Evolutionary conservation across 371 early-diverging fungal genomes (phyloP).

Genomic region (Rhizomucor miehei): DNA sequence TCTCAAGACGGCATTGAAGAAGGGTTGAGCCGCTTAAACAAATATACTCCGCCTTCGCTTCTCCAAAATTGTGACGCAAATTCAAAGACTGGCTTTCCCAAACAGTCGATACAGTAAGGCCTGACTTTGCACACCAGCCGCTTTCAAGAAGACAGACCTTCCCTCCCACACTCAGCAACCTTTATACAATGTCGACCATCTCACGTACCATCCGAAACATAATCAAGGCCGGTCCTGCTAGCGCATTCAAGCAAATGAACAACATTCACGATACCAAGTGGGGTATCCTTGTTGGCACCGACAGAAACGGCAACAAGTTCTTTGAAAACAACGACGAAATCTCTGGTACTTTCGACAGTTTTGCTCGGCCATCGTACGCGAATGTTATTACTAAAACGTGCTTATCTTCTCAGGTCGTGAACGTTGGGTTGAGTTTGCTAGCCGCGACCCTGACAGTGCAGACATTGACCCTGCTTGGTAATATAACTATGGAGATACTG

Average conservation of each 20-base stretch:
- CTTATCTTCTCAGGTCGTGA: slow-evolving; percentile 62
- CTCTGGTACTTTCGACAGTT: slow-evolving; percentile 45
- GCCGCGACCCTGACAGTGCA: slow-evolving; percentile 71
- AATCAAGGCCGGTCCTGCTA: slow-evolving; percentile 55
- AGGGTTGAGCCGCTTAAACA: too few relatives aligned
- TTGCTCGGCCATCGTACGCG: too few relatives aligned
- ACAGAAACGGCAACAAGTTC: slow-evolving; percentile 89
- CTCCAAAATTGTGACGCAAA: too few relatives aligned
- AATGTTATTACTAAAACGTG: background rate
- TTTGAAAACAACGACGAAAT: slow-evolving; percentile 86
- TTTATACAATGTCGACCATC: slow-evolving; percentile 50
- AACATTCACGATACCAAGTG: slow-evolving; percentile 78
- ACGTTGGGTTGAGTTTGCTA: slow-evolving; percentile 89
- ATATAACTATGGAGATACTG: too few relatives aligned
- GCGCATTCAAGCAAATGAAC: slow-evolving; percentile 66
- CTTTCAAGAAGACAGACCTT: too few relatives aligned
- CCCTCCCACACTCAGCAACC: too few relatives aligned
- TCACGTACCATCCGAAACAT: slow-evolving; percentile 62
- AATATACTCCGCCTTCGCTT: too few relatives aligned
- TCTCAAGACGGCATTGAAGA: too few relatives aligned
- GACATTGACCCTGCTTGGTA: slow-evolving; percentile 93
- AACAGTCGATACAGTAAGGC: too few relatives aligned
- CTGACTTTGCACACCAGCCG: too few relatives aligned
- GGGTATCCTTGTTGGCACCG: slow-evolving; percentile 84
- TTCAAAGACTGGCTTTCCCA: too few relatives aligned